phyloP scores from a whole-genome alignment of 2,329 filamentous ascomycete species.

The Colletotrichum musicola region DNA sequence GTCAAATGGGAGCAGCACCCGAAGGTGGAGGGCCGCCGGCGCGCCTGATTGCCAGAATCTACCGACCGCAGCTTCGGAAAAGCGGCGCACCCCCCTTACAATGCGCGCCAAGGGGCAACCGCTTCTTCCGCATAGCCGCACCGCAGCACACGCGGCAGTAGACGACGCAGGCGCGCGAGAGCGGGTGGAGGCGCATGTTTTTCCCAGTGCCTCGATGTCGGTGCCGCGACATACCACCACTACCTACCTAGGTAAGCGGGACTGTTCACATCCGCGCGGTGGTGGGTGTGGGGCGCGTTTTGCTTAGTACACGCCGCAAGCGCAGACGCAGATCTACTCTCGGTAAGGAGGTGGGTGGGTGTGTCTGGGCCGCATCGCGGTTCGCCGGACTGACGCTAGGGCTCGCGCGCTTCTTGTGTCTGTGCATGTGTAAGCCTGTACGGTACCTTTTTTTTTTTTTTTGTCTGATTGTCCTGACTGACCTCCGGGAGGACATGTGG shows the following conservation, averaged over 20 bases:
- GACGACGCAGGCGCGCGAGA: conserved; percentile 21
- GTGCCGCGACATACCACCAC: no score
- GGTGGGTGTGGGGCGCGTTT: neutral
- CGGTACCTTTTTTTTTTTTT: neutral
- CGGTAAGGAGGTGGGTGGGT: neutral
- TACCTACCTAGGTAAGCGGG: no score
- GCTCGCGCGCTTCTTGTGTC: neutral
- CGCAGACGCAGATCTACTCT: conserved; percentile 5
- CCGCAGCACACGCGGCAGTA: neutral
- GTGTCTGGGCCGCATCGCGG: neutral
- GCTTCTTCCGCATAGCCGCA: neutral
- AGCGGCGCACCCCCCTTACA: no score
- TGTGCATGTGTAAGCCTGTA: neutral
- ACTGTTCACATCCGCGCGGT: neutral
- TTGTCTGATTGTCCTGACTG: no score
- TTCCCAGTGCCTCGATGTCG: neutral
- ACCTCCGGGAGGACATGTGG: no score
- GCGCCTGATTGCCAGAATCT: no score
- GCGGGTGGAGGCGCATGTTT: conserved; percentile 14
- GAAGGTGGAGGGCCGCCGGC: no score
- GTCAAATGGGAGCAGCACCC: no score
- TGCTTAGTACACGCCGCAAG: conserved; percentile 1
- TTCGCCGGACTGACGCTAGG: conserved; percentile 23
- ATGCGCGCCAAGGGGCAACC: neutral
- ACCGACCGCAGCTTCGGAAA: no score